A percentile compares a stretch with the other conserved stretches of the same genome.
Conservation (phyloP, 129 eudicot genomes). For the Lonicera japonica region DNA sequence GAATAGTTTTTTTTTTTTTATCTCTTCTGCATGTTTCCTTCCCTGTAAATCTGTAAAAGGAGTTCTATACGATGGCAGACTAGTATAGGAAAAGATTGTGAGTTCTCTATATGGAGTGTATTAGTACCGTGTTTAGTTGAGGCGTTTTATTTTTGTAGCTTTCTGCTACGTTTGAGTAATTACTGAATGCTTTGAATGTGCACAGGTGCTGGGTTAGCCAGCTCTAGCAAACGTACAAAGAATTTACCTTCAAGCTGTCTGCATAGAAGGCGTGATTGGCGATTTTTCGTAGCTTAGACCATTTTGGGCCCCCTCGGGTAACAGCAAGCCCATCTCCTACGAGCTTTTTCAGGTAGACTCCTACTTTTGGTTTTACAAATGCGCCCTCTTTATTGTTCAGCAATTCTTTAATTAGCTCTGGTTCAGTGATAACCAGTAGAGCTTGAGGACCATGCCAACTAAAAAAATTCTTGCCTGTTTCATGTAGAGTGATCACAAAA, state of each 20-base stretch:
- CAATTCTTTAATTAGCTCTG: conserved; percentile 44
- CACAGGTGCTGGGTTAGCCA: no score
- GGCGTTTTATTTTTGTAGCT: no score
- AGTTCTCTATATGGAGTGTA: no score
- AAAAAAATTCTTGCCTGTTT: conserved; percentile 38
- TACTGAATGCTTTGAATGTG: not conserved
- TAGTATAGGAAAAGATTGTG: no score
- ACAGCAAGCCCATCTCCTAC: conserved; percentile 42
- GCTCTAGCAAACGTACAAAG: no score
- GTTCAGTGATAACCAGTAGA: conserved; percentile 39
- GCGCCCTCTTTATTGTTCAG: conserved; percentile 26
- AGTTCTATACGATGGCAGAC: no score
- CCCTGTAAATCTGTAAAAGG: no score
- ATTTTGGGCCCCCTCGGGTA: conserved; percentile 39
- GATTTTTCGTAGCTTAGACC: conserved; percentile 39
- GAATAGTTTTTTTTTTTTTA: no score
- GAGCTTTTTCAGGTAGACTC: conserved; percentile 24
- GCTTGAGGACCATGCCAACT: conserved; percentile 42
- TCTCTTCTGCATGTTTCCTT: no score
- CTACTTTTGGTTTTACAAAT: conserved; percentile 18
- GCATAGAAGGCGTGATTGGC: conserved; percentile 45
- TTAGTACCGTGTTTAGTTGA: no score
- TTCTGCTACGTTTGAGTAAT: no score
- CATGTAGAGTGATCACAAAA: not conserved
- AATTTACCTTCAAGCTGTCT: conserved; percentile 44